These are phyloP conservation scores for Umbelopsis sp. DNA, from an alignment of 371 early-diverging fungal genomes.

Conservation along the genomic window DNA sequence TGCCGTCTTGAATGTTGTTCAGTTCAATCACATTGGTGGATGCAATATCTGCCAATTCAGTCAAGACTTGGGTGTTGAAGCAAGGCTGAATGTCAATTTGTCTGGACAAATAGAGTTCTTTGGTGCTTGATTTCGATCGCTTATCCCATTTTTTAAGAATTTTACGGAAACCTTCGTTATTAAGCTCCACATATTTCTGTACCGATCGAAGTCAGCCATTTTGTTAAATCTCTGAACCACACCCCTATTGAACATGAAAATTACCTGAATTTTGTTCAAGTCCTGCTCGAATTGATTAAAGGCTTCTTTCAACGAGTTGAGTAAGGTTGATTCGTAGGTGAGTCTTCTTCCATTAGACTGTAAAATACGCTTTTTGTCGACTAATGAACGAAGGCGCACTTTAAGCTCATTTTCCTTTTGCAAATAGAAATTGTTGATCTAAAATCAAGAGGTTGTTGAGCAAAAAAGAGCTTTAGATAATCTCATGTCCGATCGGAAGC, in stretches of 20 bases:
- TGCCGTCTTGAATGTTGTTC: slow-evolving; percentile 55
- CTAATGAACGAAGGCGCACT: slow-evolving; percentile 73
- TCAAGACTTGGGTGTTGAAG: slow-evolving; percentile 89
- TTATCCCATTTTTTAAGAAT: slow-evolving; percentile 99
- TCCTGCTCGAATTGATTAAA: slow-evolving; percentile 91
- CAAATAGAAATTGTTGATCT: slow-evolving; percentile 83
- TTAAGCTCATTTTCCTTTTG: slow-evolving; percentile 81
- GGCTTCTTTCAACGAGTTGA: slow-evolving; percentile 81
- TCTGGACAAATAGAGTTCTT: slow-evolving; percentile 92
- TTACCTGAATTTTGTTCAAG: slow-evolving; percentile 90
- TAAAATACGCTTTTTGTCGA: slow-evolving; percentile 82
- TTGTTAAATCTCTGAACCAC: not conserved
- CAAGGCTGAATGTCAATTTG: slow-evolving; percentile 96
- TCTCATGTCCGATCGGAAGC: not conserved
- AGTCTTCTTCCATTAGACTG: slow-evolving; percentile 55
- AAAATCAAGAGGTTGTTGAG: slow-evolving; percentile 23
- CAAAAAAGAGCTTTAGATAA: not conserved
- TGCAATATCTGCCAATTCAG: slow-evolving; percentile 86
- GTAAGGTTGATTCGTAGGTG: slow-evolving; percentile 60
- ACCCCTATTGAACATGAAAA: not conserved
- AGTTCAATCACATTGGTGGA: slow-evolving; percentile 67
- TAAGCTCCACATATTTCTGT: slow-evolving; percentile 94
- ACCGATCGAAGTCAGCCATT: not conserved
- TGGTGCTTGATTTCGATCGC: slow-evolving; percentile 90
- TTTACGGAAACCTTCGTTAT: slow-evolving; percentile 94